phyloP scores from a whole-genome alignment of 1,284 basidiomycete species.

The Neolentinus lepideus region DNA sequence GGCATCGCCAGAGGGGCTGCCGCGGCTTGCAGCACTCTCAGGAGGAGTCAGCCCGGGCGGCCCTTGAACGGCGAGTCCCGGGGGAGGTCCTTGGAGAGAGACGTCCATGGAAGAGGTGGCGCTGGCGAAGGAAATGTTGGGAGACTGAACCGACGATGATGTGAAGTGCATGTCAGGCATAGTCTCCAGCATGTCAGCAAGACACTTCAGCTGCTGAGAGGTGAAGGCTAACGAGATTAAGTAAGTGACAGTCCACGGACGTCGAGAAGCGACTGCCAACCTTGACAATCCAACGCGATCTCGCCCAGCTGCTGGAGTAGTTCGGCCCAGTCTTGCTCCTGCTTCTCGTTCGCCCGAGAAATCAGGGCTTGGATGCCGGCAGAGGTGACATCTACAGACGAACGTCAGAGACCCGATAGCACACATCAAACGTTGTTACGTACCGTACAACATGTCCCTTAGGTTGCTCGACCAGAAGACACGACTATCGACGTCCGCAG shows the following conservation, averaged over 20 bases:
- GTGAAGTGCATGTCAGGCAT: conserved; percentile 7
- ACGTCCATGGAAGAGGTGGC: background rate
- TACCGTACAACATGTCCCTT: conserved; percentile 60
- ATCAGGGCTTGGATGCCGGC: conserved; percentile 26
- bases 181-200: conserved; percentile 28
- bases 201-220: conserved; percentile 41
- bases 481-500: conserved; percentile 54
- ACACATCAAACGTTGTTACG: conserved; percentile 17
- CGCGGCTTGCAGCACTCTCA: background rate
- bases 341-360: conserved; percentile 26
- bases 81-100: background rate
- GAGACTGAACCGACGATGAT: background rate
- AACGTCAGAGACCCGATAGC: background rate
- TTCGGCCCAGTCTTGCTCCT: conserved; percentile 26
- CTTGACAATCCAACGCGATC: conserved; percentile 46
- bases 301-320: conserved; percentile 45
- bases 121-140: background rate
- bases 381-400: conserved; percentile 20
- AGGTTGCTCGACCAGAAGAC: conserved; percentile 59
- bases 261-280: conserved; percentile 24
- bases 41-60: background rate
- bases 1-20: background rate
- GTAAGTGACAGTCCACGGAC: background rate
- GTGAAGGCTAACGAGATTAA: conserved; percentile 45
- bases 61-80: background rate